These are phyloP conservation scores for Lachancea quebecensis DNA, from an alignment of 805 yeast species.

Conservation along the genomic window DNA sequence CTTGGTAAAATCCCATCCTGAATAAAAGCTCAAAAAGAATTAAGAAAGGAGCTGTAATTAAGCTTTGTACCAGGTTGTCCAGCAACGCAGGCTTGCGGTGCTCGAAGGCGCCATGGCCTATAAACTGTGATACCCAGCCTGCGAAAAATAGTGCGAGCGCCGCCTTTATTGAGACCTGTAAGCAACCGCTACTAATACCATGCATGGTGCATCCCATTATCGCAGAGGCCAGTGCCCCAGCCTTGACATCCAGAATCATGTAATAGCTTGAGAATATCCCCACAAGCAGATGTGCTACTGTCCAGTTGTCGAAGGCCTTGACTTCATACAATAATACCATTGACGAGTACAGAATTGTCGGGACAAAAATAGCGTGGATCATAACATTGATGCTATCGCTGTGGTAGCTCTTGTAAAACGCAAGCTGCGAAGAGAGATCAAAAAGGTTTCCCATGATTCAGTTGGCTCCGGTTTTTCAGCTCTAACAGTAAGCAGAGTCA, in stretches of 20 bases:
- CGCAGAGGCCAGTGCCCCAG: conserved; percentile 41
- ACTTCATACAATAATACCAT: conserved; percentile 16
- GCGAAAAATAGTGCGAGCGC: conserved; percentile 38
- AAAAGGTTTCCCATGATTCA: conserved; percentile 4
- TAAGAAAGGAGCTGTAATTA: conserved; percentile 87
- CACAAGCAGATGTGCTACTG: conserved; percentile 33
- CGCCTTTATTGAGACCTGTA: conserved; percentile 10
- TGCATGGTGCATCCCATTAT: conserved; percentile 32
- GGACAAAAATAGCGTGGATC: conserved; percentile 77
- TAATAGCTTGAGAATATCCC: conserved; percentile 53
- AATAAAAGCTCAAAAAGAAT: conserved; percentile 74
- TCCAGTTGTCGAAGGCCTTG: conserved; percentile 23
- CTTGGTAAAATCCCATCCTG: conserved; percentile 52
- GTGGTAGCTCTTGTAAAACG: conserved; percentile 54
- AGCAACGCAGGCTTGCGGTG: conserved; percentile 78
- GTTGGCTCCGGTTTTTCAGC: neutral
- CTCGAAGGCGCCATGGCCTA: conserved; percentile 83
- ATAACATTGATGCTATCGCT: conserved; percentile 52
- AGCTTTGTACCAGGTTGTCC: conserved; percentile 76
- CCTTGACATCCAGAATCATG: conserved; percentile 43
- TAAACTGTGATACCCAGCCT: conserved; percentile 78
- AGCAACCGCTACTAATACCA: conserved; percentile 17
- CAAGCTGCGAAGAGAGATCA: conserved; percentile 37
- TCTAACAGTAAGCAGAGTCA: neutral
- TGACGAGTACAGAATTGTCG: conserved; percentile 58